Percentiles rank a stretch among this genome's conserved stretches.
Conservation (phyloP, 2,329 filamentous ascomycete species). For the Blastomyces parvus region DNA sequence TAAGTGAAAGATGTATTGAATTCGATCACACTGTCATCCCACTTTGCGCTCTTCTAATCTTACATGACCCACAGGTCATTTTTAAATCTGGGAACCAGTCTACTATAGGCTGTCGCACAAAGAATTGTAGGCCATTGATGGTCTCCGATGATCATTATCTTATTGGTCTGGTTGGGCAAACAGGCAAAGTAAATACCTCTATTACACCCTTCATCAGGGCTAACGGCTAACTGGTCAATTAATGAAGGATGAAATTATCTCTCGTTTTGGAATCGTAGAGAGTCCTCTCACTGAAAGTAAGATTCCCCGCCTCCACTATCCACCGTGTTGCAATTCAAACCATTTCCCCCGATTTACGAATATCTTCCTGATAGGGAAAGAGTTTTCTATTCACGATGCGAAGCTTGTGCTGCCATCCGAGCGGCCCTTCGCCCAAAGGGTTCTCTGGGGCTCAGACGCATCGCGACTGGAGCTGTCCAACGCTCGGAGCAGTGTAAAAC, state of each 20-base stretch:
- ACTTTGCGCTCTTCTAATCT: background rate
- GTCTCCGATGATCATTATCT: background rate
- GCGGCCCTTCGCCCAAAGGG: background rate
- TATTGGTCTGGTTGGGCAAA: slow-evolving; percentile 7
- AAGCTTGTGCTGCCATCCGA: background rate
- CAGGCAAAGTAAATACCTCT: background rate
- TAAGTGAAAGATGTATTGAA: background rate
- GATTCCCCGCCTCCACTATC: background rate
- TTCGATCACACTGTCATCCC: background rate
- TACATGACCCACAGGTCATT: background rate
- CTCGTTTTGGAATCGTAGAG: slow-evolving; percentile 7
- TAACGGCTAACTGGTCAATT: background rate
- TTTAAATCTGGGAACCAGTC: background rate
- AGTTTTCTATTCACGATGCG: background rate
- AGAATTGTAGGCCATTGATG: background rate
- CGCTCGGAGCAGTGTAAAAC: background rate
- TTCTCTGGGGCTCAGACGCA: background rate
- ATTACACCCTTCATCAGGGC: background rate
- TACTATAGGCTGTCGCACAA: background rate
- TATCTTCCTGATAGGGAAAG: background rate
- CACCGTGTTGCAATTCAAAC: background rate
- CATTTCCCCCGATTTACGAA: background rate
- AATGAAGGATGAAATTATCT: slow-evolving; percentile 8
- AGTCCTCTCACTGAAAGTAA: background rate
- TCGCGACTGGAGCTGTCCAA: background rate